Percentiles rank a stretch among this genome's conserved stretches.
These are phyloP conservation scores for Sphagnum contortum DNA, from an alignment of 225 moss, liverwort and hornwort genomes.

Conservation along the genomic window DNA sequence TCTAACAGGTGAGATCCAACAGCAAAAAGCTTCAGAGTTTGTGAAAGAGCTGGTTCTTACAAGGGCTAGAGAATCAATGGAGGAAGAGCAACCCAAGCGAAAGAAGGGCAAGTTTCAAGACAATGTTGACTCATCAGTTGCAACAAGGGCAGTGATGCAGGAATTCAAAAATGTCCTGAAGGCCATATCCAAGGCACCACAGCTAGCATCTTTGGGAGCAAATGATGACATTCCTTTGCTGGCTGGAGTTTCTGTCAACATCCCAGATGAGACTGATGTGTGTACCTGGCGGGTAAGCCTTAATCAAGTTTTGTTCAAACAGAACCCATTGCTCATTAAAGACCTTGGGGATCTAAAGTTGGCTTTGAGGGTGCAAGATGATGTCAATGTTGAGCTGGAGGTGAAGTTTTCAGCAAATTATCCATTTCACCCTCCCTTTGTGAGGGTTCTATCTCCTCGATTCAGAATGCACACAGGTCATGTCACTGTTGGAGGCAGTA, in stretches of 20 bases:
- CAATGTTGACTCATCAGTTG: slow-evolving; percentile 7
- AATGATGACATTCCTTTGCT: slow-evolving; percentile 27
- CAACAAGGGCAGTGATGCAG: slow-evolving; percentile 43
- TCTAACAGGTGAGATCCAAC: neutral
- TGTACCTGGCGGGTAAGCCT: slow-evolving; percentile 40
- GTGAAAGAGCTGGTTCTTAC: neutral
- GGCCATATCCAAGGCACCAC: slow-evolving; percentile 22
- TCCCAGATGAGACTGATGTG: slow-evolving; percentile 44
- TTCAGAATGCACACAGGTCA: slow-evolving; percentile 59
- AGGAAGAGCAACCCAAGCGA: neutral
- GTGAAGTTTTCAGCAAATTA: slow-evolving; percentile 35
- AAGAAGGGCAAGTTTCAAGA: neutral
- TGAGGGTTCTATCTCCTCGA: slow-evolving; percentile 52
- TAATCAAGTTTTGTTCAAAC: slow-evolving; percentile 35
- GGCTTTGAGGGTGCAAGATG: slow-evolving; percentile 6
- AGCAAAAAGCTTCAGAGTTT: neutral
- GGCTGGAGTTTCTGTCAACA: slow-evolving; percentile 28
- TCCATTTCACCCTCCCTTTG: slow-evolving; percentile 62
- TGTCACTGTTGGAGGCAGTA: slow-evolving; percentile 69
- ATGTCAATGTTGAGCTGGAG: slow-evolving; percentile 41
- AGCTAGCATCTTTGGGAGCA: slow-evolving; percentile 1
- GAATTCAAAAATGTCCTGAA: slow-evolving; percentile 34
- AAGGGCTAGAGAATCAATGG: slow-evolving; percentile 1
- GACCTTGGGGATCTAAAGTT: slow-evolving; percentile 40
- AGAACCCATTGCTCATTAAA: slow-evolving; percentile 24